Evolutionary conservation across 495 filamentous ascomycete species (phyloP), one percentile per base, ranked within the genome.

Genomic region (Aspergillus diversus): DNA sequence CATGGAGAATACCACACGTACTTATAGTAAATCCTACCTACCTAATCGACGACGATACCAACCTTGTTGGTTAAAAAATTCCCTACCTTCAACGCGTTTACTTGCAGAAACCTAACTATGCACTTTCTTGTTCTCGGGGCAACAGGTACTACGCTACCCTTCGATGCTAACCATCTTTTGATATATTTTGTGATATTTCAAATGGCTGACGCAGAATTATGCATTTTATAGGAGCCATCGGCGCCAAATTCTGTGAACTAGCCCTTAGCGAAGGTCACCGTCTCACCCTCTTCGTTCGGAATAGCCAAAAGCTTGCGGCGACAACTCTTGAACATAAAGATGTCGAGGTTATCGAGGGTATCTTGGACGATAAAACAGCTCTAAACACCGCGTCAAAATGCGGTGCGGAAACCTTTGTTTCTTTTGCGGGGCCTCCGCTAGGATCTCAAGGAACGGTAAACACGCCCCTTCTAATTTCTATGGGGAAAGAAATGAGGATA

Each of bases 391-490:
- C 43, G 6, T 55, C 64, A 27, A 15, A 47, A 32, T 66, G 59
- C 33, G 59, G 55, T 35, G 59, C 64, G 9, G 55, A 55, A 11
- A 39, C 55, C 8, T 66, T 63, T 33, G 55, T 66, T n/a, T 66
- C 64, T 6, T 63, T 66, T 37, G 64, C 64, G 7, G 64, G 64
- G n/a, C 64, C 64, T 32, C 17, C 59, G 31, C 4, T 43, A 5
- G 59, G 59, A n/a, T 17, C 34, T 5, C 55, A 35, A n/a, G 59
- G 59, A 34, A 66, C 55, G 31, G 64, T 66, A 49, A 16, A 59
- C 9, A 39, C 0, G 21, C 31, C 39, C 7, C 39, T 43, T n/a
- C 39, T 43, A 9, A 43, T 43, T 43, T 9, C 7, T n/a, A 27
- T 27, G 2, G 2, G 21, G 21, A 27, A 43, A 43, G n/a, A 12